These are phyloP conservation scores for Singerocomus inundabilis DNA, from an alignment of 1,284 basidiomycete genomes.

Conservation along the genomic window DNA sequence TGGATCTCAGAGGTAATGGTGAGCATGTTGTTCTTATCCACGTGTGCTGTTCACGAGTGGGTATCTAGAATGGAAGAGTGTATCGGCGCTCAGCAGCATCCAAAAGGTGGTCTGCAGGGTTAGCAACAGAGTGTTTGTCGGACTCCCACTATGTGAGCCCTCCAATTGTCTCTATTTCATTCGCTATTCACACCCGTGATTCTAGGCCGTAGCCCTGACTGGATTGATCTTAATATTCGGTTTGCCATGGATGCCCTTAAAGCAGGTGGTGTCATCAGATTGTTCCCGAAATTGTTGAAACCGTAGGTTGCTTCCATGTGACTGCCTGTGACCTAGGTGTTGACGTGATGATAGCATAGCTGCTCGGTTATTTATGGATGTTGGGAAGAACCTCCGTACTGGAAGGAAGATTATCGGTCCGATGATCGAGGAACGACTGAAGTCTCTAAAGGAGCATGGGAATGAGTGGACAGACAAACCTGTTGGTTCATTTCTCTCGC, in stretches of 20 bases:
- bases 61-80: constrained; percentile 31
- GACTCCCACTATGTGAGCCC: no score
- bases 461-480: no score
- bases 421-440: no score
- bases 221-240: constrained; percentile 35
- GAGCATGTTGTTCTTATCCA: no score
- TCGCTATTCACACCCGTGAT: no score
- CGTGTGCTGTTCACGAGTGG: neutral
- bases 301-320: constrained; percentile 31
- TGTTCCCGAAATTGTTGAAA: constrained; percentile 40
- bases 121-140: constrained; percentile 41
- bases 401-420: constrained; percentile 28
- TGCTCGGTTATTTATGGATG: neutral
- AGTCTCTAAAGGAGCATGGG: no score
- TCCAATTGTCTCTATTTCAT: no score
- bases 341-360: neutral
- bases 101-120: constrained; percentile 32
- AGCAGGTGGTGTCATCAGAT: constrained; percentile 26
- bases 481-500: no score
- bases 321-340: rapidly evolving
- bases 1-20: no score
- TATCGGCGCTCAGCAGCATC: constrained; percentile 19
- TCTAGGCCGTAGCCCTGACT: no score
- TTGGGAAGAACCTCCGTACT: neutral
- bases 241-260: constrained; percentile 34